A percentile compares a stretch with the other conserved stretches of the same genome.
phyloP scores from a whole-genome alignment of 768 basidiomycete genomes.

The Lentinula edodes region DNA sequence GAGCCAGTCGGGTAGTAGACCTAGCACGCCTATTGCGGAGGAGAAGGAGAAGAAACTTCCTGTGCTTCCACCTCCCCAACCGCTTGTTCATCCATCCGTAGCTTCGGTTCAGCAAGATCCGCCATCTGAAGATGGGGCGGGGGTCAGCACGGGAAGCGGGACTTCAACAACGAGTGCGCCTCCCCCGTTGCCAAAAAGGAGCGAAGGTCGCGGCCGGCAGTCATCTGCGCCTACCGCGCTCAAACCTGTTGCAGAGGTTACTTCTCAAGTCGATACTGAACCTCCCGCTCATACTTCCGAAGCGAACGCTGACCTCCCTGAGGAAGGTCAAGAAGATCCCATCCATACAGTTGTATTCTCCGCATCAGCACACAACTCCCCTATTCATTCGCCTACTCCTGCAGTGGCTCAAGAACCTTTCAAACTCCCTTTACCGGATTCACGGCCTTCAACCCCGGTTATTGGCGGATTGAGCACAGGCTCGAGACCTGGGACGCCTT shows the following conservation, averaged over 20 bases:
- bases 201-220: background rate
- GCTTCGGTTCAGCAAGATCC: background rate
- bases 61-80: constrained; percentile 31
- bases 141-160: background rate
- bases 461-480: constrained; percentile 19
- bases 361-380: constrained; percentile 7
- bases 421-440: constrained; percentile 36
- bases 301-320: constrained; percentile 11
- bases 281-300: background rate
- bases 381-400: constrained; percentile 5
- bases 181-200: constrained; percentile 1
- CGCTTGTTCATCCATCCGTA: constrained; percentile 13
- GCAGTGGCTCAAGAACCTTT: constrained; percentile 17
- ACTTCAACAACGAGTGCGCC: background rate
- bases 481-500: constrained; percentile 30
- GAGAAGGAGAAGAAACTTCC: constrained; percentile 21
- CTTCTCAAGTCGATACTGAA: background rate
- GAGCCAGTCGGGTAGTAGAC: constrained; percentile 32
- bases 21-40: constrained; percentile 13
- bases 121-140: background rate
- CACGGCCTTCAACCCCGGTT: constrained; percentile 34
- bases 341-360: constrained; percentile 5
- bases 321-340: constrained; percentile 4
- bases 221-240: too few species aligned
- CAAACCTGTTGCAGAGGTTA: background rate